These are phyloP conservation scores for Fomitopsis palustris DNA, from an alignment of 1,284 basidiomycete genomes.

Conservation along the genomic window DNA sequence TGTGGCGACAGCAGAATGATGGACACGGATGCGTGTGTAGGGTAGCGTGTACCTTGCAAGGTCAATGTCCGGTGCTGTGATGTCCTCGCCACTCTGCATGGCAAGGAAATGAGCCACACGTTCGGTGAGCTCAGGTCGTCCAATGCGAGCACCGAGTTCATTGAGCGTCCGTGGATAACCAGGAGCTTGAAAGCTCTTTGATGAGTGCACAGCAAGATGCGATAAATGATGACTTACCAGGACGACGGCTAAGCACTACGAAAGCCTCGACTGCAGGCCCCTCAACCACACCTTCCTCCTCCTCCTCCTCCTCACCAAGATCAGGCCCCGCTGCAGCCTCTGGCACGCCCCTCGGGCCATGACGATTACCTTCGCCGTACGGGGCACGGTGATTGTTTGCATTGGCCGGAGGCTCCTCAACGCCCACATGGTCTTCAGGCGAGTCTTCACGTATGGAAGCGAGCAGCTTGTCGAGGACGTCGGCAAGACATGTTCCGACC, in stretches of 20 bases:
- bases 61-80: background rate
- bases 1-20: conserved; percentile 11
- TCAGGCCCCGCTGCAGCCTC: background rate
- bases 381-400: background rate
- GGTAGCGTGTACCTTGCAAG: background rate
- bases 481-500: conserved; percentile 4
- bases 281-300: background rate
- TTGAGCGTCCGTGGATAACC: background rate
- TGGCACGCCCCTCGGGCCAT: background rate
- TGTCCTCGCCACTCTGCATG: background rate
- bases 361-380: background rate
- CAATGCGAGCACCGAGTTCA: background rate
- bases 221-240: background rate
- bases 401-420: background rate
- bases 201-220: background rate
- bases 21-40: background rate
- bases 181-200: background rate
- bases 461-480: background rate
- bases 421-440: too few relatives aligned
- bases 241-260: background rate
- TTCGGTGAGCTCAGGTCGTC: background rate
- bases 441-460: too few relatives aligned
- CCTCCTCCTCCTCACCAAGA: background rate
- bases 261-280: background rate
- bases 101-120: background rate